A percentile compares a stretch with the other conserved stretches of the same genome.
phyloP scores from a whole-genome alignment of 2,329 filamentous ascomycete species.

The Aspergillus candidus region DNA sequence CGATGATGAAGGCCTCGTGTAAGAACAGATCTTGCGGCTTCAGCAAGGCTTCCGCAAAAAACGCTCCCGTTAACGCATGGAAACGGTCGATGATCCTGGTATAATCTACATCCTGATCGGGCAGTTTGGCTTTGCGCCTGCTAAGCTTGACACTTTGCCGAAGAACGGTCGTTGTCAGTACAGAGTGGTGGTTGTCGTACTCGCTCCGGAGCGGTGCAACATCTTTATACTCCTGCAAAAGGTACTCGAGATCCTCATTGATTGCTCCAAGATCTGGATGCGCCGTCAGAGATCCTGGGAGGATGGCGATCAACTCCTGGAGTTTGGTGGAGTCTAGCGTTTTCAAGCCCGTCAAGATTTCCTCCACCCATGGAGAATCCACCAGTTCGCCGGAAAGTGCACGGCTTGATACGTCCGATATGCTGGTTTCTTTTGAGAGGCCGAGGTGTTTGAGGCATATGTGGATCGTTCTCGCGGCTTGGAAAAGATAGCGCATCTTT shows the following conservation, averaged over 20 bases:
- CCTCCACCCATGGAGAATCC: constrained; percentile 47
- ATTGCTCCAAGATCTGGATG: constrained; percentile 37
- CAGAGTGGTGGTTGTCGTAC: constrained; percentile 61
- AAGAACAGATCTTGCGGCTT: constrained; percentile 48
- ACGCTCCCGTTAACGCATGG: constrained; percentile 39
- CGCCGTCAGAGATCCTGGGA: constrained; percentile 32
- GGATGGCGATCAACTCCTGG: constrained; percentile 32
- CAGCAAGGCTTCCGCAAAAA: constrained; percentile 43
- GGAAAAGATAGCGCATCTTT: constrained; percentile 34
- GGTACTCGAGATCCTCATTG: constrained; percentile 41
- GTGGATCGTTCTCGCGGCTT: constrained; percentile 25
- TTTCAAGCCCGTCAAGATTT: constrained; percentile 48
- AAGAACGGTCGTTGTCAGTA: constrained; percentile 52
- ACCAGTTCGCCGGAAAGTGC: constrained; percentile 48
- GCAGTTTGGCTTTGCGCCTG: constrained; percentile 51
- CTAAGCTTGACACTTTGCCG: constrained; percentile 55
- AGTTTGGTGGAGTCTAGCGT: constrained; percentile 49
- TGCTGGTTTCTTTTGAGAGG: constrained; percentile 22
- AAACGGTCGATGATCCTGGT: constrained; percentile 48
- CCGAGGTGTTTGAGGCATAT: constrained; percentile 24
- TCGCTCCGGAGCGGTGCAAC: constrained; percentile 61
- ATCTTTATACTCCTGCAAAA: constrained; percentile 44
- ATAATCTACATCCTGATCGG: constrained; percentile 50
- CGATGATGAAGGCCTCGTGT: constrained; percentile 54
- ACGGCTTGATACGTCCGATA: constrained; percentile 35